Conservation (phyloP, 805 yeast genomes). For the Wickerhamiella spandovensis region DNA sequence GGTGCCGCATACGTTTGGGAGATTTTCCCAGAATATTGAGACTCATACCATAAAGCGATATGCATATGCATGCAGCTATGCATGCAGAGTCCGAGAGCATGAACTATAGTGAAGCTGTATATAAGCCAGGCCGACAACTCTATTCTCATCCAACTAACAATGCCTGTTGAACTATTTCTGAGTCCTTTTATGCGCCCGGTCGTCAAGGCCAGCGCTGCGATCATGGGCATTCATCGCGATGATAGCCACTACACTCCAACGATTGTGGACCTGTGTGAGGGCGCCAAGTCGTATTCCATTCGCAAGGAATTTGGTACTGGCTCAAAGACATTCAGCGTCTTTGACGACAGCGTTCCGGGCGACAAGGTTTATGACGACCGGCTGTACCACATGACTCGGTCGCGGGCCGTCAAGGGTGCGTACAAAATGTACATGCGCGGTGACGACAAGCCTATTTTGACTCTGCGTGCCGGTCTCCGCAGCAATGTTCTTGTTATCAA, state of each 20-base stretch:
- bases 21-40: no score
- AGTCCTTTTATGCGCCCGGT: constrained; percentile 50
- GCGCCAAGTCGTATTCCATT: constrained; percentile 31
- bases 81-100: neutral
- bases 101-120: neutral
- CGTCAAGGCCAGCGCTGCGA: constrained; percentile 39
- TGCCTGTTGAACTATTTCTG: constrained; percentile 49
- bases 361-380: constrained; percentile 23
- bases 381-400: constrained; percentile 41
- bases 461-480: constrained; percentile 46
- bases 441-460: constrained; percentile 45
- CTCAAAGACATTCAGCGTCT: constrained; percentile 43
- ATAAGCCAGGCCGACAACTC: no score
- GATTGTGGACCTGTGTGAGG: constrained; percentile 29
- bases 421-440: constrained; percentile 39
- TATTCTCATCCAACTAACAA: constrained; percentile 18
- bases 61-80: neutral
- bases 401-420: constrained; percentile 57
- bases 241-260: constrained; percentile 44
- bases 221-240: constrained; percentile 44
- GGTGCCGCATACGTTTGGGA: no score
- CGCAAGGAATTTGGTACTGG: constrained; percentile 50
- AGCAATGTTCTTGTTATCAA: constrained; percentile 44
- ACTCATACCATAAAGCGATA: neutral
- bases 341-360: constrained; percentile 29